phyloP scores from a whole-genome alignment of 1,284 basidiomycete genomes.

The Megacollybia platyphylla region DNA sequence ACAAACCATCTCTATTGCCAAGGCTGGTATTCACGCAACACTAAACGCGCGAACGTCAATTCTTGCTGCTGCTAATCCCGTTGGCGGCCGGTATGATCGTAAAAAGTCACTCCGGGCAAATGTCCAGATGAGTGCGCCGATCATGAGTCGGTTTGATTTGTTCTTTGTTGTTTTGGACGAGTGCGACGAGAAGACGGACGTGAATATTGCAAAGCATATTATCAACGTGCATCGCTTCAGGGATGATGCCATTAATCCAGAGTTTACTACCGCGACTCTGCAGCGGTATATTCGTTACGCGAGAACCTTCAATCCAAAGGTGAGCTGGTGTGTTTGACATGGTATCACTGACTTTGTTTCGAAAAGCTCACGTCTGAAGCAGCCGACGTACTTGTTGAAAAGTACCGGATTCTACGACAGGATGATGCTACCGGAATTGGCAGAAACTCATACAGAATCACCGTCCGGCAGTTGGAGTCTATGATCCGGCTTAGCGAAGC shows the following conservation, averaged over 20 bases:
- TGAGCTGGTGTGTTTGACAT: constrained; percentile 17
- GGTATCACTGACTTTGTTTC: constrained; percentile 2
- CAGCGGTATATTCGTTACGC: constrained; percentile 97
- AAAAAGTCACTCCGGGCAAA: constrained; percentile 93
- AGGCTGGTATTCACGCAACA: constrained; percentile 98
- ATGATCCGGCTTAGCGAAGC: constrained; percentile 97
- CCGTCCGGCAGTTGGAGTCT: constrained; percentile 90
- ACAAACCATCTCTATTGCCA: constrained; percentile 98
- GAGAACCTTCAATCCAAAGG: constrained; percentile 93
- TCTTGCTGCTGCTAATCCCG: constrained; percentile 94
- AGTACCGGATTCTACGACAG: constrained; percentile 86
- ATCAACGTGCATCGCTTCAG: constrained; percentile 96
- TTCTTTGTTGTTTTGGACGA: constrained; percentile 99
- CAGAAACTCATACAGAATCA: constrained; percentile 90
- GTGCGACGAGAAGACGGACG: constrained; percentile 87
- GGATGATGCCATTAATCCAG: constrained; percentile 88
- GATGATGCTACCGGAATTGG: constrained; percentile 86
- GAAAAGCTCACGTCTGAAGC: constrained; percentile 82
- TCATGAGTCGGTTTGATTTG: constrained; percentile 98
- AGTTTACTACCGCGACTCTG: constrained; percentile 93
- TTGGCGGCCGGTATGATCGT: constrained; percentile 93
- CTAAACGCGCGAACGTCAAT: constrained; percentile 97
- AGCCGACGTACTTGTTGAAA: constrained; percentile 88
- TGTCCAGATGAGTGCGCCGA: constrained; percentile 96
- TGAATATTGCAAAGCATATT: constrained; percentile 94